Evolutionary conservation across 768 basidiomycete genomes (phyloP).

Genomic region (Stropharia rugosoannulata): DNA sequence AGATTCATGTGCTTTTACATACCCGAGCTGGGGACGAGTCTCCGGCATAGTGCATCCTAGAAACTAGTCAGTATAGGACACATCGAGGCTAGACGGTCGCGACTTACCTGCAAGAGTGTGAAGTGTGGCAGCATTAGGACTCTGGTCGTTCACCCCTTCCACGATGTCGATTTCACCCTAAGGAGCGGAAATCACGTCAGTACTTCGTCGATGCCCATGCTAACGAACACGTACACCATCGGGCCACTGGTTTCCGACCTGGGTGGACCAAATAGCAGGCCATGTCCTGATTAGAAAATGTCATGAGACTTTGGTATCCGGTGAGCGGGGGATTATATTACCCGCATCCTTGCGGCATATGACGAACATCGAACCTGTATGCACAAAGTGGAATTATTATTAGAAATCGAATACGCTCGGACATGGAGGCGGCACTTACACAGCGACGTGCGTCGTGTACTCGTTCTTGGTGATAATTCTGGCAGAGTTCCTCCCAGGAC

Average conservation of each 20-base stretch:
- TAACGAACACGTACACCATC: conserved; percentile 23
- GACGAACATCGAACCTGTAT: conserved; percentile 33
- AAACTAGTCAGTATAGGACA: neutral
- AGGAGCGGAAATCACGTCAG: neutral
- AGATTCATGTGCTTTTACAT: neutral
- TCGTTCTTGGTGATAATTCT: conserved; percentile 49
- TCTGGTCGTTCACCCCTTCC: conserved; percentile 40
- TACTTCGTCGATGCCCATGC: neutral
- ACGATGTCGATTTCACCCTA: conserved; percentile 42
- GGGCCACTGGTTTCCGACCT: conserved; percentile 47
- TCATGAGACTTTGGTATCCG: neutral
- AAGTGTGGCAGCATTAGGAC: conserved; percentile 34
- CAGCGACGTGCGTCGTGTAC: conserved; percentile 51
- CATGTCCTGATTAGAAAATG: conserved; percentile 27
- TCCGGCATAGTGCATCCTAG: conserved; percentile 21
- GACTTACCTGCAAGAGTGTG: conserved; percentile 42
- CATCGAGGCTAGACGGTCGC: conserved; percentile 33
- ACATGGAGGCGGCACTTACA: conserved; percentile 33
- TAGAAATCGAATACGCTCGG: neutral
- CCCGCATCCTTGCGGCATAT: conserved; percentile 39
- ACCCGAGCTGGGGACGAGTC: conserved; percentile 39
- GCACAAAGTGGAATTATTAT: neutral
- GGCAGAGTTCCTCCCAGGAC: conserved; percentile 55
- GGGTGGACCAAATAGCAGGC: conserved; percentile 60
- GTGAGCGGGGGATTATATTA: conserved; percentile 5